A percentile compares a stretch with the other conserved stretches of the same genome.
phyloP scores from a whole-genome alignment of 495 filamentous ascomycete species.

The Penicillium steckii region DNA sequence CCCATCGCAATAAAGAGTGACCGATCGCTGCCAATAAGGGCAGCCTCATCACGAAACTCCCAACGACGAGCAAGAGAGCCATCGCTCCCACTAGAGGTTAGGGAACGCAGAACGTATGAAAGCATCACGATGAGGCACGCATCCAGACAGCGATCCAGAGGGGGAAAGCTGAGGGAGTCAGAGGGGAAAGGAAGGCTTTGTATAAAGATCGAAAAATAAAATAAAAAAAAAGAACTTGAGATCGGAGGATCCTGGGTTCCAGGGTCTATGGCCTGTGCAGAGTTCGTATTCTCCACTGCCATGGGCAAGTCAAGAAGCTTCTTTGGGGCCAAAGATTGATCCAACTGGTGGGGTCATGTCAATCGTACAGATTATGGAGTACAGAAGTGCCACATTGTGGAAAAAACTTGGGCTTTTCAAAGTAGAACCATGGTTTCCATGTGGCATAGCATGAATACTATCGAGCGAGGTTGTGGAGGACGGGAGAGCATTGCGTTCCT shows the following conservation, averaged over 20 bases:
- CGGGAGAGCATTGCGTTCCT: neutral
- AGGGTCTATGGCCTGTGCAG: neutral
- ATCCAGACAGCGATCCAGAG: conserved; percentile 1
- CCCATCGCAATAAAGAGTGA: conserved; percentile 55
- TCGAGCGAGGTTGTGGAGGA: neutral
- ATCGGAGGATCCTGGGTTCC: neutral
- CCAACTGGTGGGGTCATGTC: neutral
- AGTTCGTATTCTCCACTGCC: conserved; percentile 1
- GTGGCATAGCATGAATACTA: neutral
- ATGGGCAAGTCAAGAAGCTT: neutral
- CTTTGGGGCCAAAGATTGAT: neutral
- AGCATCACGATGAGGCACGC: conserved; percentile 12
- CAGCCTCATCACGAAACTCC: conserved; percentile 19
- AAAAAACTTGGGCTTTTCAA: neutral
- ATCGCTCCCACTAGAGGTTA: conserved; percentile 7
- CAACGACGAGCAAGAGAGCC: conserved; percentile 19
- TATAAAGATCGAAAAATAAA: neutral
- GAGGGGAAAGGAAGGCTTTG: neutral
- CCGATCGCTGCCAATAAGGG: conserved; percentile 20
- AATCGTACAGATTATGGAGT: neutral
- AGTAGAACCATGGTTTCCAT: conserved; percentile 9
- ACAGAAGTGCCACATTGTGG: neutral
- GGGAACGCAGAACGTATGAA: conserved; percentile 16
- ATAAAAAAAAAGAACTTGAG: neutral
- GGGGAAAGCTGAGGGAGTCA: neutral